phyloP scores from a whole-genome alignment of 352 stramenopile genomes.

The Pythium plurisporium region DNA sequence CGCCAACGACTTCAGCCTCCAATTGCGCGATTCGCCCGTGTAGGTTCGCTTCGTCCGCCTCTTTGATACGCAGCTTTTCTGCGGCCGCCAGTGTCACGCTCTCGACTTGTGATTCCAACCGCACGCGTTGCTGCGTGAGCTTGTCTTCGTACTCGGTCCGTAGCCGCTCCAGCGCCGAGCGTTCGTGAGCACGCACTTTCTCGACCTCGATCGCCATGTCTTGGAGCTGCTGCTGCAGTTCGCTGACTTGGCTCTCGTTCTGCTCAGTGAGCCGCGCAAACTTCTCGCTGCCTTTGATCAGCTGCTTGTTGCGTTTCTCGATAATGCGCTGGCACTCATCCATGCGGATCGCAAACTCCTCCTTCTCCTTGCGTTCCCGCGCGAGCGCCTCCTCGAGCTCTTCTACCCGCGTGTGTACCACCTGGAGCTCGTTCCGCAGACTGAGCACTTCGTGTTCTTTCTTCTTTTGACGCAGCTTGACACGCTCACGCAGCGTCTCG shows the following conservation, averaged over 20 bases:
- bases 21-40: conserved; percentile 24
- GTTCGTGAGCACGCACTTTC: conserved; percentile 28
- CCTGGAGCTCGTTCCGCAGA: conserved; percentile 42
- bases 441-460: conserved; percentile 63
- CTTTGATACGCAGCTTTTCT: conserved; percentile 23
- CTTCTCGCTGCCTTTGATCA: conserved; percentile 78
- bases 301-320: conserved; percentile 83
- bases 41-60: conserved; percentile 31
- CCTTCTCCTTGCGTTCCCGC: conserved; percentile 41
- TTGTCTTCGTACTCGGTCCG: conserved; percentile 28
- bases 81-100: conserved; percentile 19
- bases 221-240: conserved; percentile 39
- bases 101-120: conserved; percentile 28
- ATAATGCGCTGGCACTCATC: conserved; percentile 80
- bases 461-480: conserved; percentile 64
- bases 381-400: conserved; percentile 36
- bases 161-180: conserved; percentile 19
- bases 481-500: conserved; percentile 63
- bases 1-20: conserved; percentile 29
- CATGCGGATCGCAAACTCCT: conserved; percentile 62
- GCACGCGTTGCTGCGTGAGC: conserved; percentile 29
- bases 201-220: conserved; percentile 34
- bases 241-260: conserved; percentile 38
- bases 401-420: conserved; percentile 20
- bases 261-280: conserved; percentile 63